Evolutionary conservation across 2,329 filamentous ascomycete species (phyloP).

Genomic region (Arthrobotrys sphaeroides): DNA sequence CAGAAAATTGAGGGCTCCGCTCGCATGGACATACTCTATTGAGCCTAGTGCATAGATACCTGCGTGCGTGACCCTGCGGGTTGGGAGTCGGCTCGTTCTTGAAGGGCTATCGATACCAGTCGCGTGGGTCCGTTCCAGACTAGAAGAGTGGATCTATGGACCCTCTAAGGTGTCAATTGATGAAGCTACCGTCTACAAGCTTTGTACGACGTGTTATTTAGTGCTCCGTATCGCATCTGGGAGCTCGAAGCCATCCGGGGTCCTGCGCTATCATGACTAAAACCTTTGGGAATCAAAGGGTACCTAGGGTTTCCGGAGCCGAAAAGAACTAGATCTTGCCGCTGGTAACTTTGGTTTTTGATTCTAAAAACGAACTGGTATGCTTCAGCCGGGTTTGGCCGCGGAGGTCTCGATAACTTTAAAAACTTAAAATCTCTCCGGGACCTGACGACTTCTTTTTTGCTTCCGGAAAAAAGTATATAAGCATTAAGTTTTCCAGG

Average conservation of each 20-base stretch:
- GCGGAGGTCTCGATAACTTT: slow-evolving; percentile 22
- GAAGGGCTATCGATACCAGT: slow-evolving; percentile 34
- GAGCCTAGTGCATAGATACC: not conserved
- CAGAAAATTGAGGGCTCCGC: slow-evolving; percentile 23
- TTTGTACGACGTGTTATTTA: slow-evolving; percentile 18
- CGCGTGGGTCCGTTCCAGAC: slow-evolving; percentile 36
- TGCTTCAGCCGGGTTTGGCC: slow-evolving; percentile 32
- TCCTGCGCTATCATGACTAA: not conserved
- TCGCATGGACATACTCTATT: slow-evolving; percentile 41
- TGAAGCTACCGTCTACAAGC: not conserved
- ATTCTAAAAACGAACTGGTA: no score
- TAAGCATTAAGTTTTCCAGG: slow-evolving; percentile 29
- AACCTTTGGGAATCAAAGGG: not conserved
- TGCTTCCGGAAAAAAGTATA: slow-evolving; percentile 34
- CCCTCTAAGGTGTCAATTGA: not conserved
- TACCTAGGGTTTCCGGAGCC: slow-evolving; percentile 13
- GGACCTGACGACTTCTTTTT: slow-evolving; percentile 9
- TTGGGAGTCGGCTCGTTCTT: slow-evolving; percentile 7
- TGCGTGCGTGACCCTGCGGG: slow-evolving; percentile 6
- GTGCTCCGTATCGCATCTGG: not conserved
- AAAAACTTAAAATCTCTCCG: slow-evolving; percentile 40
- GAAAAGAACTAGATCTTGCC: slow-evolving; percentile 37
- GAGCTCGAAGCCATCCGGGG: slow-evolving; percentile 6
- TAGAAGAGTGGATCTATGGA: not conserved
- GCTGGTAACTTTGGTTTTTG: slow-evolving; percentile 1